A percentile compares a stretch with the other conserved stretches of the same genome.
Conservation (phyloP, 768 basidiomycete species). For the Russula foetens region DNA sequence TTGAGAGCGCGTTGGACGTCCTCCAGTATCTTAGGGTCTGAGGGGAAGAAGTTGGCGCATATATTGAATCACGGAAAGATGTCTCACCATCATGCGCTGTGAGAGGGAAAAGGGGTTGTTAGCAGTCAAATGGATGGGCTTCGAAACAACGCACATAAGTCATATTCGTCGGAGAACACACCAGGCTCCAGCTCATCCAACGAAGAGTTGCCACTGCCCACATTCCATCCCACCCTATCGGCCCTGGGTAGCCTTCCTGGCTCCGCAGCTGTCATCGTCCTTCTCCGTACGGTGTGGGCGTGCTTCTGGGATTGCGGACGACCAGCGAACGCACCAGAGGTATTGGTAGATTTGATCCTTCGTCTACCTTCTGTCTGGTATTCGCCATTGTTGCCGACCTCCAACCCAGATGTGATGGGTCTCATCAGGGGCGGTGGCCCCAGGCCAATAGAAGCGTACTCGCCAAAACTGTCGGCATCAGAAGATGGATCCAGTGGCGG, state of each 20-base stretch:
- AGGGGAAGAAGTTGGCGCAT: conserved; percentile 14
- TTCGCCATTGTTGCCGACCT: background rate
- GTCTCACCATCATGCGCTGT: conserved; percentile 67
- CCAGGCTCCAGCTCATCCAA: conserved; percentile 20
- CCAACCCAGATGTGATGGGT: conserved; percentile 10
- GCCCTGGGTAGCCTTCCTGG: conserved; percentile 4
- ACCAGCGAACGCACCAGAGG: background rate
- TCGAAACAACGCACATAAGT: conserved; percentile 52
- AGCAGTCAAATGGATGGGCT: background rate
- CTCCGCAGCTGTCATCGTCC: conserved; percentile 14
- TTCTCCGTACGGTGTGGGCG: conserved; percentile 11
- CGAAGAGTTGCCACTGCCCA: conserved; percentile 2
- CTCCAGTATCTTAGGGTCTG: conserved; percentile 74
- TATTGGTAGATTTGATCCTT: conserved; percentile 28
- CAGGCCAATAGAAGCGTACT: conserved; percentile 22
- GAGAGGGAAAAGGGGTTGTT: conserved; percentile 14
- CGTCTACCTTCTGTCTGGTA: conserved; percentile 23
- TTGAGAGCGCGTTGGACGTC: conserved; percentile 72
- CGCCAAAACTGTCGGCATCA: conserved; percentile 4
- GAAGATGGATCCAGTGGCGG: conserved; percentile 21
- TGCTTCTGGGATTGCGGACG: conserved; percentile 12
- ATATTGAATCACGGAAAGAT: background rate
- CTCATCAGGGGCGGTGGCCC: conserved; percentile 24
- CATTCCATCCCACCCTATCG: conserved; percentile 11
- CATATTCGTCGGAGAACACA: conserved; percentile 66